These are phyloP conservation scores for Globisporangium cylindrosporum DNA, from an alignment of 352 stramenopile genomes.

Conservation along the genomic window DNA sequence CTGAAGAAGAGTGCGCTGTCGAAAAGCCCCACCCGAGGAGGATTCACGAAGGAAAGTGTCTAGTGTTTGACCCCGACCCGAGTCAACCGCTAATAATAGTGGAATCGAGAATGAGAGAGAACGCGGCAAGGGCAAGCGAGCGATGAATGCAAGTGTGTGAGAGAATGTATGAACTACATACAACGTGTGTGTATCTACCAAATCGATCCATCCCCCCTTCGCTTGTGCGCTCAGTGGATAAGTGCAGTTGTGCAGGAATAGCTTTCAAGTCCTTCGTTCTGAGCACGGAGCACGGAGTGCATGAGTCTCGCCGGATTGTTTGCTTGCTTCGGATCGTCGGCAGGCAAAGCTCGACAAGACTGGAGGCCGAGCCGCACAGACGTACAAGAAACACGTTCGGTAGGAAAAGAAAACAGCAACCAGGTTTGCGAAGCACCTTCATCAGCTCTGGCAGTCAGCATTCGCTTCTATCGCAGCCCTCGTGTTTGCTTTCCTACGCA, in stretches of 20 bases:
- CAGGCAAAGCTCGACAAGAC: neutral
- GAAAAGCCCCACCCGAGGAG: neutral
- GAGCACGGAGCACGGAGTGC: neutral
- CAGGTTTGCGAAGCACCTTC: neutral
- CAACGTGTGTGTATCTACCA: neutral
- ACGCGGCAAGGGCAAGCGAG: neutral
- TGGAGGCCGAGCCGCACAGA: neutral
- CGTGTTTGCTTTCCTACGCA: neutral
- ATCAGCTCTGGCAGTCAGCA: slow-evolving; percentile 2
- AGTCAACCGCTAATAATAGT: slow-evolving; percentile 1
- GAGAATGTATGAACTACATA: neutral
- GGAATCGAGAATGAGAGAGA: neutral
- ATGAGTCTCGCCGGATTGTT: neutral
- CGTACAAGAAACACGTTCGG: neutral
- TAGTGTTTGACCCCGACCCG: neutral
- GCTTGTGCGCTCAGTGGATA: neutral
- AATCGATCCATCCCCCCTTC: neutral
- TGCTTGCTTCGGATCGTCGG: neutral
- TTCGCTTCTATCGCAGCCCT: slow-evolving; percentile 2
- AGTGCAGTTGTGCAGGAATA: slow-evolving; percentile 9
- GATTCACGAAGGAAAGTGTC: no score
- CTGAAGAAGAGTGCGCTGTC: neutral
- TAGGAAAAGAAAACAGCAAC: neutral
- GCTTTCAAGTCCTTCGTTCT: neutral
- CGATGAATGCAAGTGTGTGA: neutral